Base-by-base conservation (phyloP, 2,329 filamentous ascomycete species). In the Rosellinia necatrix region DNA sequence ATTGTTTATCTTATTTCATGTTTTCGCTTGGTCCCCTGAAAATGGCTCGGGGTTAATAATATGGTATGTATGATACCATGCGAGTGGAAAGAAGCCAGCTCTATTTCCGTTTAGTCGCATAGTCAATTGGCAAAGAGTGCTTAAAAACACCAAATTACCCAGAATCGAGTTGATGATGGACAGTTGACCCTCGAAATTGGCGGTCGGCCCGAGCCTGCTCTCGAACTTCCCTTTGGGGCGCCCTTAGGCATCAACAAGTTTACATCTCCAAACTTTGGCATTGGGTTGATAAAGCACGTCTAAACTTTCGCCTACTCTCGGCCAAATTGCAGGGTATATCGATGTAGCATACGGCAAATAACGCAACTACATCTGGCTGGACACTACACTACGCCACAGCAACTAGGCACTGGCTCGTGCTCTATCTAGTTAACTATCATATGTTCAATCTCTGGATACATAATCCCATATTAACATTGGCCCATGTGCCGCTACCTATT, bases 191-290 rank as follows among this genome's bases (percentile, higher is more conserved):
- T 19, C 41, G 48, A 35, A 5, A 41, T 21, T 24, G 7, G 37
- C 6, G 44, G 21, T 59, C 52, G 59, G 59, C 29, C 56, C 59
- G 59, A 59, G 53, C 46, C 40, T n/a, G 22, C 50, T 54, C 56
- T 46, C 48, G 30, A 35, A 48, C 35, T 51, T 53, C 51, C 56
- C 42, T 53, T 61, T 59, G 56, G 59, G 59, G 54, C 56, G 56
- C 53, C 51, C 46, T 54, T 53, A 25, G 52, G 56, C 46, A 53
- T 42, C 37, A 37, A 30, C 22, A 19, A 46, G 22, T 12, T 15
- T 12, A 50, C 25, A 21, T 25, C 19, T 27, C n/a, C 25, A 37
- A 41, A 38, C 24, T 32, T 32, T 10, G 15, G n/a, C 24, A 38
- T 22, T 0, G 9, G 12, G 30, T 24, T 34, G 30, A 50, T 46